Evolutionary conservation across 2,329 filamentous ascomycete genomes (phyloP).

Genomic region (Daldinia sp.): DNA sequence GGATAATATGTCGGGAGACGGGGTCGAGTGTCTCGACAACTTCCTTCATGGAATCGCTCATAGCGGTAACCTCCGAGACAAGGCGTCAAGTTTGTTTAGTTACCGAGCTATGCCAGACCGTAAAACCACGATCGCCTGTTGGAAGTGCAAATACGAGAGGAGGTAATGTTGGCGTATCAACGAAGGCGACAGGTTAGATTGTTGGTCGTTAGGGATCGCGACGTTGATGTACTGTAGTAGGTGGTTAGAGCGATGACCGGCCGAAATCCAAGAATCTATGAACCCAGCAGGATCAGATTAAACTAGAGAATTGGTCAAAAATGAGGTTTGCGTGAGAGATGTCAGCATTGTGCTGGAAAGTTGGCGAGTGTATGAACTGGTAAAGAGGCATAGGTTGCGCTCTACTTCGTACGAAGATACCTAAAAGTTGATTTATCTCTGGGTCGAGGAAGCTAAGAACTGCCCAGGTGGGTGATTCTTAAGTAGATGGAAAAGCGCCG

Average conservation of each 20-base stretch:
- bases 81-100: slow-evolving; percentile 39
- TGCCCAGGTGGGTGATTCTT: not conserved
- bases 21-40: slow-evolving; percentile 50
- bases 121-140: not conserved
- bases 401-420: not conserved
- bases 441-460: not conserved
- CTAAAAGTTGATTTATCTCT: not conserved
- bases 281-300: slow-evolving; percentile 15
- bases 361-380: slow-evolving; percentile 10
- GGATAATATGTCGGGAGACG: slow-evolving; percentile 46
- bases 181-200: slow-evolving; percentile 3
- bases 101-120: not conserved
- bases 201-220: not conserved
- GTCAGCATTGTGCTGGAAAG: slow-evolving; percentile 25
- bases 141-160: not conserved
- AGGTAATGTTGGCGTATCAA: not conserved
- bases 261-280: slow-evolving; percentile 13
- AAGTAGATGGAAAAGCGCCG: not conserved
- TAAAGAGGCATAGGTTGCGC: not conserved
- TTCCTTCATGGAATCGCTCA: slow-evolving; percentile 50
- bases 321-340: slow-evolving; percentile 8
- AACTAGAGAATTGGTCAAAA: slow-evolving; percentile 31
- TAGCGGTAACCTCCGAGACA: slow-evolving; percentile 47
- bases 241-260: slow-evolving; percentile 10
- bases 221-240: not conserved